phyloP scores from a whole-genome alignment of 2,329 filamentous ascomycete genomes.

The Botrytis fabae region DNA sequence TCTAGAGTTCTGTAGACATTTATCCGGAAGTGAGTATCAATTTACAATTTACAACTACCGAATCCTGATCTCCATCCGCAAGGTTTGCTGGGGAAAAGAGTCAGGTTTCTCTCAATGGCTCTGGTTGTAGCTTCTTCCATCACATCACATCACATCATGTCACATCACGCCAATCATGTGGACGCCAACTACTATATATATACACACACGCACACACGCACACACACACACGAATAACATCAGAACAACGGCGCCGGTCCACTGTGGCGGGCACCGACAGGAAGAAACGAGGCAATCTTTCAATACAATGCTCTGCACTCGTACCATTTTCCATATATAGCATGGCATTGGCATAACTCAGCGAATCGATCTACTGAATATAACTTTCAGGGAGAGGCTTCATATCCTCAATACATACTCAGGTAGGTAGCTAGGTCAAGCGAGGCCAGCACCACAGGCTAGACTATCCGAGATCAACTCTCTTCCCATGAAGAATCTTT shows the following conservation, averaged over 20 bases:
- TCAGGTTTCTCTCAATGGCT: neutral
- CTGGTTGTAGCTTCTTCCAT: neutral
- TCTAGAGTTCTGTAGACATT: neutral
- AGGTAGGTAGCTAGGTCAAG: neutral
- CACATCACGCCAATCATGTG: neutral
- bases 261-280: too few relatives aligned
- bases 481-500: neutral
- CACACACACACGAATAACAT: neutral
- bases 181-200: neutral
- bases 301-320: neutral
- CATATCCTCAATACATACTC: neutral
- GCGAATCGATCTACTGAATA: neutral
- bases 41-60: neutral
- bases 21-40: neutral
- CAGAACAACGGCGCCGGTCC: too few relatives aligned
- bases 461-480: neutral
- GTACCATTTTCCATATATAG: neutral
- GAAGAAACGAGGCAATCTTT: slow-evolving; percentile 4
- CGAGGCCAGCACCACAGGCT: neutral
- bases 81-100: neutral
- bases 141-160: neutral
- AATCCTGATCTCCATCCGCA: neutral
- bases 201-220: neutral
- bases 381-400: neutral
- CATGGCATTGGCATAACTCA: neutral